A percentile compares a stretch with the other conserved stretches of the same genome.
phyloP scores from a whole-genome alignment of 179 eudicot species.

The Patellifolia procumbens region DNA sequence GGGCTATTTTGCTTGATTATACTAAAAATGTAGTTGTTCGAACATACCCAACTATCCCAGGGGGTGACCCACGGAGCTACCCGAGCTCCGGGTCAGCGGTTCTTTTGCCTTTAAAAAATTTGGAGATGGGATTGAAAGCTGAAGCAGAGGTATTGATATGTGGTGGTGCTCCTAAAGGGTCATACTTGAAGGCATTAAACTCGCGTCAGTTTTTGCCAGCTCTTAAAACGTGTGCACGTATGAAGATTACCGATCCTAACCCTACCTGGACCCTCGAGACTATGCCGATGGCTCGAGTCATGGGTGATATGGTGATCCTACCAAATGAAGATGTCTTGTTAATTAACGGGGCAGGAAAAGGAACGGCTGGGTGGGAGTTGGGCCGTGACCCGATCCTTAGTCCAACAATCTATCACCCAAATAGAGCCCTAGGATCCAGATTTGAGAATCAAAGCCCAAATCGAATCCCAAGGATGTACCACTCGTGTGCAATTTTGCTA shows the following conservation, averaged over 20 bases:
- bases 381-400: conserved; percentile 43
- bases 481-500: conserved; percentile 56
- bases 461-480: conserved; percentile 45
- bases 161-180: conserved; percentile 54
- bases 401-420: conserved; percentile 45
- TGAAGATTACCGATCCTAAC: conserved; percentile 43
- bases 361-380: conserved; percentile 62
- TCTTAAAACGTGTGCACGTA: conserved; percentile 50
- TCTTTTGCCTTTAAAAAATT: conserved; percentile 44
- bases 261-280: conserved; percentile 55
- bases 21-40: conserved; percentile 30
- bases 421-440: conserved; percentile 22
- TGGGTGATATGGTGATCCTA: conserved; percentile 64
- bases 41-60: conserved; percentile 51
- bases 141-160: conserved; percentile 55
- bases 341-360: conserved; percentile 45
- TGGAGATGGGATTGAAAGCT: conserved; percentile 1
- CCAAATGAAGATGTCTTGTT: conserved; percentile 56
- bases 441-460: conserved; percentile 42
- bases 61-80: conserved; percentile 57
- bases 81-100: conserved; percentile 71
- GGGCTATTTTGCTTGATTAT: conserved; percentile 64
- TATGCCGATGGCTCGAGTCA: conserved; percentile 59
- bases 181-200: conserved; percentile 11
- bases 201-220: conserved; percentile 32